These are phyloP conservation scores for Polytolypa hystricis DNA, from an alignment of 2,329 filamentous ascomycete species.

Conservation along the genomic window DNA sequence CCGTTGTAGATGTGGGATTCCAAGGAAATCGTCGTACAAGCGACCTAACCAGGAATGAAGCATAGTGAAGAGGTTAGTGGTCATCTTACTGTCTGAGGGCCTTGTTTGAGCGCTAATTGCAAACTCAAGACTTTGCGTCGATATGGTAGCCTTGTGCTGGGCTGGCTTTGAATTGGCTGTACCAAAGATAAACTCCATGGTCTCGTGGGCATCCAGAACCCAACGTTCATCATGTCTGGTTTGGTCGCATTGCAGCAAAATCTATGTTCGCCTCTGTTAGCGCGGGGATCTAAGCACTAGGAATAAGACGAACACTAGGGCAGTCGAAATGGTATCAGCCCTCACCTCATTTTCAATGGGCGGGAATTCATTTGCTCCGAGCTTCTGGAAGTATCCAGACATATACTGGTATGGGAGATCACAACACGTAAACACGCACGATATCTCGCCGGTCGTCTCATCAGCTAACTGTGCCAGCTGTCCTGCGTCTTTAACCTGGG, in stretches of 20 bases:
- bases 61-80: no score
- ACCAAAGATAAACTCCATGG: conserved; percentile 1
- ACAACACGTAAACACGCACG: conserved; percentile 51
- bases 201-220: conserved; percentile 27
- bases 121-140: conserved; percentile 1
- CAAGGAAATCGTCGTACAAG: no score
- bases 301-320: no score
- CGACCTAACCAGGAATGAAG: no score
- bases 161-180: not conserved
- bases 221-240: conserved; percentile 44
- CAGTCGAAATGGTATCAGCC: conserved; percentile 1
- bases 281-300: not conserved
- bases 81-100: no score
- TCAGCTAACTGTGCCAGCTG: conserved; percentile 36
- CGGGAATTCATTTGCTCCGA: conserved; percentile 39
- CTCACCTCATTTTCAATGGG: conserved; percentile 38
- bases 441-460: conserved; percentile 34
- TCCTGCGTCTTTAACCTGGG: conserved; percentile 37
- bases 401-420: conserved; percentile 55
- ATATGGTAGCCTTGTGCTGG: not conserved
- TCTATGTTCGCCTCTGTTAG: not conserved
- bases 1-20: no score
- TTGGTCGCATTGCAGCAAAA: conserved; percentile 27
- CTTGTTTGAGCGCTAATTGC: conserved; percentile 17
- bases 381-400: conserved; percentile 48